These are phyloP conservation scores for Aplosporella prunicola DNA, from an alignment of 2,329 filamentous ascomycete genomes.

Conservation along the genomic window DNA sequence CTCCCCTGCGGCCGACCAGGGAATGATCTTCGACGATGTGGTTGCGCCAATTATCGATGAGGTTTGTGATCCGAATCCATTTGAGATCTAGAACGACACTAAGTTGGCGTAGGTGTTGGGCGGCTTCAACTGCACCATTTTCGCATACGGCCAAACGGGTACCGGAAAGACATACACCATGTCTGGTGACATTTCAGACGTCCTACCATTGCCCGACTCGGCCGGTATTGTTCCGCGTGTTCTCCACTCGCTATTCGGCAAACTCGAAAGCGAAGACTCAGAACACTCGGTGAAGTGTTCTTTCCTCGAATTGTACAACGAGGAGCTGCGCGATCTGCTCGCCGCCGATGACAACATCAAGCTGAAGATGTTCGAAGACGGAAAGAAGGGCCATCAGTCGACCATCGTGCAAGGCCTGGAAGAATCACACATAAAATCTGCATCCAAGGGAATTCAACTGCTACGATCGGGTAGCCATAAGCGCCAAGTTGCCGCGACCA, in stretches of 20 bases:
- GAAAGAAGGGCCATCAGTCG: slow-evolving; percentile 70
- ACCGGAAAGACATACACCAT: slow-evolving; percentile 99
- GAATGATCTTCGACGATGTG: slow-evolving; percentile 89
- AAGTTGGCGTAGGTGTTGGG: slow-evolving; percentile 60
- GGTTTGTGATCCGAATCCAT: slow-evolving; percentile 39
- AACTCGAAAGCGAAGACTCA: slow-evolving; percentile 63
- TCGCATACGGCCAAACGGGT: slow-evolving; percentile 95
- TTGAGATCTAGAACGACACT: not conserved
- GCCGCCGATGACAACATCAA: slow-evolving; percentile 73
- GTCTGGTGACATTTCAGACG: slow-evolving; percentile 94
- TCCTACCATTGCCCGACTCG: slow-evolving; percentile 78
- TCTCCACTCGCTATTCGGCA: slow-evolving; percentile 75
- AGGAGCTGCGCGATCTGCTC: slow-evolving; percentile 85
- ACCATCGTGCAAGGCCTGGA: slow-evolving; percentile 97
- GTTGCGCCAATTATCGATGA: slow-evolving; percentile 89
- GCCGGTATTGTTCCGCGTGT: slow-evolving; percentile 94
- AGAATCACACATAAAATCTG: slow-evolving; percentile 82
- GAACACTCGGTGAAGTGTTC: slow-evolving; percentile 95
- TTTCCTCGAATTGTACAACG: slow-evolving; percentile 97
- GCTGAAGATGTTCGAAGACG: slow-evolving; percentile 92
- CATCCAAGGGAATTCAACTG: slow-evolving; percentile 76
- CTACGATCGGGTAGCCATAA: slow-evolving; percentile 84
- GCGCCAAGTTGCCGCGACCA: slow-evolving; percentile 97
- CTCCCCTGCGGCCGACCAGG: slow-evolving; percentile 86
- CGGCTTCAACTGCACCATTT: slow-evolving; percentile 97